A percentile compares a stretch with the other conserved stretches of the same genome.
Conservation (phyloP, 163 green algal species). For the Chlamydomonas reinhardtii region DNA sequence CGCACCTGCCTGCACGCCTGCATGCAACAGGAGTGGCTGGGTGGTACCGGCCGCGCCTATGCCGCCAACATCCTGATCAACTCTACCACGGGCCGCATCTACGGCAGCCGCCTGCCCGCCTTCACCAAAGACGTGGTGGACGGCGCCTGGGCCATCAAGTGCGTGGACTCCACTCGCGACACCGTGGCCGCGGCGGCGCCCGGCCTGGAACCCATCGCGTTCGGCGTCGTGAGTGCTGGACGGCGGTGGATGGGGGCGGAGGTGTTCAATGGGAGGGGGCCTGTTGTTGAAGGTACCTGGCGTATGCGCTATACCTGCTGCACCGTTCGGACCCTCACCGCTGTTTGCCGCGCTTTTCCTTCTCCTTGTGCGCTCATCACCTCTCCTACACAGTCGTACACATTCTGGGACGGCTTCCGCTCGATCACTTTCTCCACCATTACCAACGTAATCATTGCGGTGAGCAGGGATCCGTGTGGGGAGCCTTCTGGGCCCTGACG, state of each 20-base stretch:
- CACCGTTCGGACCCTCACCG: too few species aligned
- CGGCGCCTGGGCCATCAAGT: constrained; percentile 12
- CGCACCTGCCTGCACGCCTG: neutral
- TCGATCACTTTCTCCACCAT: constrained; percentile 38
- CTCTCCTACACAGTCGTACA: constrained; percentile 17
- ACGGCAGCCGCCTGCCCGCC: constrained; percentile 19
- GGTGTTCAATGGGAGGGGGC: too few species aligned
- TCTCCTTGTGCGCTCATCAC: too few species aligned
- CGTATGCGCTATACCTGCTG: too few species aligned
- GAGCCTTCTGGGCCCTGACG: too few species aligned
- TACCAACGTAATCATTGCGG: constrained; percentile 47
- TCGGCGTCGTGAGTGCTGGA: neutral
- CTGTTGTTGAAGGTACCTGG: too few species aligned
- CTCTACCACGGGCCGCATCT: neutral
- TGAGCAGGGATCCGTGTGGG: too few species aligned
- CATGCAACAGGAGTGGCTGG: neutral
- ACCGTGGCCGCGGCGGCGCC: constrained; percentile 25
- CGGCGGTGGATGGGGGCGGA: too few species aligned
- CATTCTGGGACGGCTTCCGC: constrained; percentile 49
- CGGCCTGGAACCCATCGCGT: constrained; percentile 27
- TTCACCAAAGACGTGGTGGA: constrained; percentile 29
- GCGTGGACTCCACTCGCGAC: constrained; percentile 11
- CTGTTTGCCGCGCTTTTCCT: too few species aligned
- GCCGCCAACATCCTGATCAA: constrained; percentile 4
- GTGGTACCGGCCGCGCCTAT: neutral